These are phyloP conservation scores for Annulohypoxylon truncatum DNA, from an alignment of 2,329 filamentous ascomycete genomes.

Conservation along the genomic window DNA sequence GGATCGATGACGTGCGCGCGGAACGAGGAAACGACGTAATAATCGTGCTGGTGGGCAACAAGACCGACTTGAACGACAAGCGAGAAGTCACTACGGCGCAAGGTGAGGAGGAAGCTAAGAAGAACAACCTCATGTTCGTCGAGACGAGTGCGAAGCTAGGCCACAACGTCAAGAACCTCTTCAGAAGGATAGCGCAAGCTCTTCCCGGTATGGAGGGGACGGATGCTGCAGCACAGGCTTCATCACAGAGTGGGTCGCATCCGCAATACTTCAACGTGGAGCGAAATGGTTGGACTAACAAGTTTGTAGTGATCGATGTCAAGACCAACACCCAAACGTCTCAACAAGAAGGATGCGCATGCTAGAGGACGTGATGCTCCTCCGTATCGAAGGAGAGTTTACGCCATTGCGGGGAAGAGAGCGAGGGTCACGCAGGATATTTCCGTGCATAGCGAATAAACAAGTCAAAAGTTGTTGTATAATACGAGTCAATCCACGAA, in stretches of 20 bases:
- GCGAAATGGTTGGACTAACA: conserved; percentile 43
- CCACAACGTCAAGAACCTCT: conserved; percentile 97
- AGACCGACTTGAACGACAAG: conserved; percentile 99
- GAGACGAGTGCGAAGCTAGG: conserved; percentile 98
- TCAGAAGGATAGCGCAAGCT: conserved; percentile 97
- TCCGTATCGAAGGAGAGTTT: neutral
- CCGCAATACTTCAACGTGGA: conserved; percentile 7
- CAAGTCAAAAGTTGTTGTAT: conserved; percentile 47
- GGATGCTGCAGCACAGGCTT: conserved; percentile 77
- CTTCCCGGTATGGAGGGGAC: conserved; percentile 97
- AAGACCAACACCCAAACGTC: conserved; percentile 80
- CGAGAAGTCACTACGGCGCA: conserved; percentile 95
- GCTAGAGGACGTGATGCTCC: conserved; percentile 54
- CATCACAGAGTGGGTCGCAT: conserved; percentile 77
- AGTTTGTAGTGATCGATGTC: conserved; percentile 83
- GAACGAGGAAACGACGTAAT: conserved; percentile 99
- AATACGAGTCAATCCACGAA: conserved; percentile 41
- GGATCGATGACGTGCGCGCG: conserved; percentile 97
- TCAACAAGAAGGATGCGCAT: conserved; percentile 79
- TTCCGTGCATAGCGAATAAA: conserved; percentile 50
- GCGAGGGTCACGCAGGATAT: conserved; percentile 39
- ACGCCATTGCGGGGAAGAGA: conserved; percentile 4
- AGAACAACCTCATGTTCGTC: conserved; percentile 98
- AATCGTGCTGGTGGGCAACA: conserved; percentile 98
- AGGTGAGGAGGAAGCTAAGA: conserved; percentile 97